Percentiles rank a stretch among this genome's conserved stretches.
phyloP scores from a whole-genome alignment of 2,329 filamentous ascomycete genomes.

The Aspergillus carbonarius region DNA sequence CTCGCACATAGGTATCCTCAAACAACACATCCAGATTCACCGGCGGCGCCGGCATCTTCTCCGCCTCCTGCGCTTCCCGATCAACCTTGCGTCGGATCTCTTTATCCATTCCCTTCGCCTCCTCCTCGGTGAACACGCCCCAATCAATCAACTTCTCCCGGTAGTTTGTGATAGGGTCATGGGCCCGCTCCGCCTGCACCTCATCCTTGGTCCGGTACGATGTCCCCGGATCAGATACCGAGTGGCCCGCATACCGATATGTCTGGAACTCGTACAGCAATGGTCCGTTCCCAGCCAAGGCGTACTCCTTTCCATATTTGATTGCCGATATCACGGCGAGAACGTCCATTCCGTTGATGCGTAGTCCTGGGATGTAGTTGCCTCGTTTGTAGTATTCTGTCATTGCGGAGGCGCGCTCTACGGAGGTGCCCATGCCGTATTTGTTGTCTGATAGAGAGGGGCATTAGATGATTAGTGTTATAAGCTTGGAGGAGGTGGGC shows the following conservation, averaged over 20 bases:
- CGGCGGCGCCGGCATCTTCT: slow-evolving; percentile 79
- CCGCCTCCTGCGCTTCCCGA: slow-evolving; percentile 80
- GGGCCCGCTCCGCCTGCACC: slow-evolving; percentile 90
- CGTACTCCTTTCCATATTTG: slow-evolving; percentile 84
- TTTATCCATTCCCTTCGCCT: slow-evolving; percentile 92
- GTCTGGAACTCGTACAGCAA: slow-evolving; percentile 96
- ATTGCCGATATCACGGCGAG: slow-evolving; percentile 93
- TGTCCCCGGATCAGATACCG: slow-evolving; percentile 97
- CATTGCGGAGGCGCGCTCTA: slow-evolving; percentile 82
- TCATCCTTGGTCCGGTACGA: slow-evolving; percentile 98
- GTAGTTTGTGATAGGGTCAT: slow-evolving; percentile 92
- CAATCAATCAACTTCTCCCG: slow-evolving; percentile 96
- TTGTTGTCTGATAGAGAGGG: slow-evolving; percentile 74
- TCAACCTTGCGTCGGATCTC: slow-evolving; percentile 79
- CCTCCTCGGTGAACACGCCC: slow-evolving; percentile 82
- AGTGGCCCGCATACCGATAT: slow-evolving; percentile 97
- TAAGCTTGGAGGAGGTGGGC: not conserved
- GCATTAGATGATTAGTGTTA: slow-evolving; percentile 4
- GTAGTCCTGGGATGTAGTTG: slow-evolving; percentile 96
- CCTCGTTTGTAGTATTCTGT: slow-evolving; percentile 99
- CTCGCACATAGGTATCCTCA: slow-evolving; percentile 89
- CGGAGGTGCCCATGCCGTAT: slow-evolving; percentile 97
- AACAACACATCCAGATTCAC: slow-evolving; percentile 76
- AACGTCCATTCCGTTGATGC: slow-evolving; percentile 98
- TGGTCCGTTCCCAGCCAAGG: slow-evolving; percentile 76